Conservation (phyloP, 495 filamentous ascomycete genomes). For the Cetradonia linearis region DNA sequence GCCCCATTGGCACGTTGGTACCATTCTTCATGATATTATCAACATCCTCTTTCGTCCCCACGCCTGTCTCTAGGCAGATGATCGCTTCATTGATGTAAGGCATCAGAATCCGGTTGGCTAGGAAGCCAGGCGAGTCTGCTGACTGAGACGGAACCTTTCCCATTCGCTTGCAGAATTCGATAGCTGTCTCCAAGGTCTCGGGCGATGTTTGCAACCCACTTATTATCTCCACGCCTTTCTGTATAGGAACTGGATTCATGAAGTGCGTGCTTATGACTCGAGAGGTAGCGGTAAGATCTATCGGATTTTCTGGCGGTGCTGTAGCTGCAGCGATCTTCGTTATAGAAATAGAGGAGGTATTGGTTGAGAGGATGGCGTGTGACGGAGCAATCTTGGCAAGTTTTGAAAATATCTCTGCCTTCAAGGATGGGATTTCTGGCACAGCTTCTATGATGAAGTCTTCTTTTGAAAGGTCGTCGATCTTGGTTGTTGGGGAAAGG, state of each 20-base stretch:
- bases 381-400: slow-evolving; percentile 75
- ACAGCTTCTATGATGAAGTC: slow-evolving; percentile 98
- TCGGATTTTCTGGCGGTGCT: slow-evolving; percentile 52
- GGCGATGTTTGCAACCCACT: slow-evolving; percentile 80
- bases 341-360: slow-evolving; percentile 95
- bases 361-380: slow-evolving; percentile 88
- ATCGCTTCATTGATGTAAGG: slow-evolving; percentile 99
- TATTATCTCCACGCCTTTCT: slow-evolving; percentile 98
- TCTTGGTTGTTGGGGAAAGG: slow-evolving; percentile 56
- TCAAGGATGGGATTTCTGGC: slow-evolving; percentile 81
- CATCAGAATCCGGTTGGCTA: slow-evolving; percentile 96
- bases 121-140: slow-evolving; percentile 84
- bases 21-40: slow-evolving; percentile 99
- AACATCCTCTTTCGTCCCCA: slow-evolving; percentile 80
- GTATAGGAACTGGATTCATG: slow-evolving; percentile 97
- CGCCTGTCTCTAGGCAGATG: slow-evolving; percentile 89
- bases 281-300: slow-evolving; percentile 67
- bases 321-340: slow-evolving; percentile 89
- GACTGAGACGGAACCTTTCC: slow-evolving; percentile 83
- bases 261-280: slow-evolving; percentile 95
- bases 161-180: slow-evolving; percentile 77
- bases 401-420: slow-evolving; percentile 75
- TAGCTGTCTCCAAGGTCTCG: slow-evolving; percentile 69
- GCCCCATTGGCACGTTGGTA: slow-evolving; percentile 97
- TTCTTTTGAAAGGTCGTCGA: slow-evolving; percentile 71